A percentile compares a stretch with the other conserved stretches of the same genome.
Evolutionary conservation across 176 grass and related monocot genomes (phyloP).

Genomic region (Puya raimondii): DNA sequence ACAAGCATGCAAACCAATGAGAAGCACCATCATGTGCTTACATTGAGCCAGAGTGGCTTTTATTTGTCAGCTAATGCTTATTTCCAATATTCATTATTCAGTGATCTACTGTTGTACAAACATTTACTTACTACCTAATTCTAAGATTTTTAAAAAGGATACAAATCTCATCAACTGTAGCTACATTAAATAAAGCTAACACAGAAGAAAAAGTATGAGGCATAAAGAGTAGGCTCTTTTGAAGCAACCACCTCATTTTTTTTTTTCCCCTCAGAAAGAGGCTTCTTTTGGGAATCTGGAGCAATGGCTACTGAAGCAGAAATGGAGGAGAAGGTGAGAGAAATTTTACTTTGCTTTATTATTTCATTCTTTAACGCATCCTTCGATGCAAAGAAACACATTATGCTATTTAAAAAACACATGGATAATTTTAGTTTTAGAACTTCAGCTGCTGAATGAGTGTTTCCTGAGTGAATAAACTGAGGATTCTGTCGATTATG

Average conservation of each 20-base stretch:
- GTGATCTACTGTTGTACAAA: background rate
- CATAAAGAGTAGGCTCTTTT: constrained; percentile 4
- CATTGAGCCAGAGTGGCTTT: background rate
- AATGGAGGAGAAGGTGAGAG: constrained; percentile 6
- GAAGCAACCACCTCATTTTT: background rate
- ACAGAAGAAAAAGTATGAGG: background rate
- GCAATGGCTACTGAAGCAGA: constrained; percentile 1
- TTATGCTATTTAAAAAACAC: background rate
- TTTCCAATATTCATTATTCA: background rate
- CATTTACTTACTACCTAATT: background rate
- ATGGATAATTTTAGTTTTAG: background rate
- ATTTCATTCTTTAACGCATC: background rate
- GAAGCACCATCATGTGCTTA: background rate
- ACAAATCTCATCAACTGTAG: background rate
- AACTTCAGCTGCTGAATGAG: background rate
- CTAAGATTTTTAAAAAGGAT: background rate
- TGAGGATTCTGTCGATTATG: background rate
- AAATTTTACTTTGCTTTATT: background rate
- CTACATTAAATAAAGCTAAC: background rate
- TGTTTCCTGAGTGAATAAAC: background rate
- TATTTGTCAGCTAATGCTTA: constrained; percentile 3
- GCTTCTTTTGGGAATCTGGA: background rate
- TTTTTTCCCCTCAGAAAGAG: background rate
- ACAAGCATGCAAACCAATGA: constrained; percentile 1
- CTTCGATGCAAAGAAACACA: background rate